Base-by-base conservation (phyloP, 2,329 filamentous ascomycete species). In the Coniella lustricola region DNA sequence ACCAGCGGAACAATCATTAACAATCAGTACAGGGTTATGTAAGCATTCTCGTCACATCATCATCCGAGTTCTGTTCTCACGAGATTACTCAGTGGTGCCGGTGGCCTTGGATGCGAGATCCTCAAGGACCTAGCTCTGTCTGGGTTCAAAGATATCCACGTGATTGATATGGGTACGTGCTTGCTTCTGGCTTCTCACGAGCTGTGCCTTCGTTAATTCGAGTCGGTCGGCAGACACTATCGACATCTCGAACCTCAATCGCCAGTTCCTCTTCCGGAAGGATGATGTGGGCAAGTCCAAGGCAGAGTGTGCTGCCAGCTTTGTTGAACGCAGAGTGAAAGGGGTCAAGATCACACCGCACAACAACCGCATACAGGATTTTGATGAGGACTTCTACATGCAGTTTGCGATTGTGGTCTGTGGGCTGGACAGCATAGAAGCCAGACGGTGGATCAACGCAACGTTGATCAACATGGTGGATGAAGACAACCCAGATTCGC, bases 401-500 rank as follows among this genome's bases (percentile, higher is more conserved):
- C 89, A 96, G 60, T 98, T 98, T 68, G 88, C 89, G 64, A 79
- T 96, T 49, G 80, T 98, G 41, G 82, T 98, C 39, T 98, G 93
- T 64, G 93, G 94, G 2, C 74, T 98, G 18, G 93, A 98, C 75
- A 95, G 89, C 64, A 93, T 98, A 58, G 93, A 98, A 69, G 93
- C 93, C 35, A 81, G 93, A n/a, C 79, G 93, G 52, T 98, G 94
- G 94, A 98, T 98, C 67, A 98, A 98, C 64, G 85, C 90, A 45
- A 96, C 85, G 16, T 75, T 98, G 3, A 84, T 97, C 21, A 84
- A 85, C 50, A 89, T 98, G 78, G 88, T 95, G 4, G 90, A 96
- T 60, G 76, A 79, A 51, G 82, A 89, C 7, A 81, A 91, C 55
- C 81, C 84, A 9, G 91, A 97, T 61, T 87, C 81, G 44, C 72